Base-by-base conservation (phyloP, 495 filamentous ascomycete species). In the Hypoxylon fuscum region DNA sequence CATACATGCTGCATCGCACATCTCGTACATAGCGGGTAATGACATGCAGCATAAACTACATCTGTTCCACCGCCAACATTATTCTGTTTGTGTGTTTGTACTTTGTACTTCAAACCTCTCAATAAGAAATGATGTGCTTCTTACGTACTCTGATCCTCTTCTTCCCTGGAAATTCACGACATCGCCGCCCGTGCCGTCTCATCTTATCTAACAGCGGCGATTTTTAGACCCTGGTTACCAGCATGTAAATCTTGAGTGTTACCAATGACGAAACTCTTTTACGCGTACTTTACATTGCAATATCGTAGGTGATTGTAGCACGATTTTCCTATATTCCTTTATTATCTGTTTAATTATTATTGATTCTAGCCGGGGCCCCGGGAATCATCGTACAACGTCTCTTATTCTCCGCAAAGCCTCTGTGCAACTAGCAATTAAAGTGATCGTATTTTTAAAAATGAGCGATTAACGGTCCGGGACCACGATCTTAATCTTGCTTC, bases 21-120 rank as follows among this genome's bases (percentile, higher is more conserved):
- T 23, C 50, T 62, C 35, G 35, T 38, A 38, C 35, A 38, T 38
- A 18, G 40, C 59, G 59, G 59, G 52, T 56, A 56, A 63, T 56
- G 59, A 52, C 59, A 63, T 56, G 59, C 56, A 45, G 38, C 40
- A 35, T 11, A 47, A 40, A 32, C 10, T 31, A 14, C 18, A 40
- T 18, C 18, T 32, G 27, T n/a, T 32, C 5, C 14, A 5, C 12
- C 3, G 14, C 7, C 3, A 37, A 37, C n/a, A 37, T 11, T 11
- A 18, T 40, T 42, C 17, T 21, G 10, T 52, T 34, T 14, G 29
- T 43, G 20, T 32, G 18, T 18, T 42, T 27, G 49, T 53, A 53
- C 49, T n/a, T 53, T 42, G 35, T 53, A 20, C 17, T 22, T 18
- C 22, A 12, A 27, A 27, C 8, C 15, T 31, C 29, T 35, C 22